Base-by-base conservation (phyloP, 805 yeast species). In the Ogataea pilisensis region DNA sequence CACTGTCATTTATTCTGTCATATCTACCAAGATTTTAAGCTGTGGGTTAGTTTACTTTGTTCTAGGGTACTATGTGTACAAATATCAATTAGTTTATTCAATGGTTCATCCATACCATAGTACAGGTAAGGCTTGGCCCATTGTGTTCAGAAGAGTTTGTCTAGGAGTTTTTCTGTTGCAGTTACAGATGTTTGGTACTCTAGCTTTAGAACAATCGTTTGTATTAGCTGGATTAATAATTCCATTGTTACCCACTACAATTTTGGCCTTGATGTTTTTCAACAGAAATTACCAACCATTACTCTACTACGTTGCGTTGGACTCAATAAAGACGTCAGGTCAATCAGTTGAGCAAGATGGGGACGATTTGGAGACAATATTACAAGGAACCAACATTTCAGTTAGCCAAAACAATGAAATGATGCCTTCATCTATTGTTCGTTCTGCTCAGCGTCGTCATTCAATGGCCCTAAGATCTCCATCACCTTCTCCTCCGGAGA, bases 101-200 rank as follows among this genome's bases (percentile, higher is more conserved):
- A 73, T 71, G 65, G 81, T 78, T 20, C 84, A 78, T 50, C 79
- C 82, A 1, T 80, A 77, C 19, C 83, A 78, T 55, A 75, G 82
- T 12, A 78, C 84, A 0, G 85, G 85, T 5, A 76, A 76, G 50
- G 80, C 76, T 3, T 78, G 85, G 85, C 82, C 82, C 3, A 73
- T 78, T 61, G 75, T 78, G 6, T 76, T 77, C 47, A 63, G 79
- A 41, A 58, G 85, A 37, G 65, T 77, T 24, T 70, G 78, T 41
- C 54, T 78, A 24, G 85, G 84, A 1, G 58, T 77, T 33, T 58
- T 78, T 9, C 65, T 78, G 28, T 72, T 78, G 49, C 82, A 78
- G 45, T 53, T 78, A n/a, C 77, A 78, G 46, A 78, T 78, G 81
- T 69, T 77, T 55, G 84, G 85, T 11, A 75, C 83, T 0, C 58